These are phyloP conservation scores for Lavandula angustifolia DNA, from an alignment of 257 asterid genomes.

Conservation along the genomic window DNA sequence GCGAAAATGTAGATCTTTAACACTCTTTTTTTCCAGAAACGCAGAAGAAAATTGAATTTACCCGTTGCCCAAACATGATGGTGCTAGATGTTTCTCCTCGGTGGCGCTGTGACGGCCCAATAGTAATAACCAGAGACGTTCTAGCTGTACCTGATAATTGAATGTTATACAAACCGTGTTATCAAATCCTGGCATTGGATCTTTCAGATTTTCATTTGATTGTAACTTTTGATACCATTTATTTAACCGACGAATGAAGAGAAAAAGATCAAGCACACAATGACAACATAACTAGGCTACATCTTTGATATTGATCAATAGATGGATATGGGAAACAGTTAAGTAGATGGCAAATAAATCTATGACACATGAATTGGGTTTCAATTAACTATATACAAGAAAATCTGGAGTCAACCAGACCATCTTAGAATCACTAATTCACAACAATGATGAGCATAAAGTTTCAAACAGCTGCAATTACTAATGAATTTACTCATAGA, in stretches of 20 bases:
- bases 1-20: background rate
- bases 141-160: slow-evolving; percentile 73
- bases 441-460: background rate
- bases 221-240: background rate
- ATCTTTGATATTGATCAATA: slow-evolving; percentile 7
- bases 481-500: slow-evolving; percentile 1
- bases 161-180: slow-evolving; percentile 28
- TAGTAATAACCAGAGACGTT: slow-evolving; percentile 77
- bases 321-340: background rate
- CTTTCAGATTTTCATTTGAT: background rate
- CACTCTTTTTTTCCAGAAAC: slow-evolving; percentile 15
- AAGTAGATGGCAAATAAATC: slow-evolving; percentile 3
- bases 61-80: slow-evolving; percentile 90
- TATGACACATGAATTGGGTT: slow-evolving; percentile 10
- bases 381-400: slow-evolving; percentile 13
- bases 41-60: slow-evolving; percentile 34
- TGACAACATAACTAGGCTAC: background rate
- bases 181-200: too few relatives aligned
- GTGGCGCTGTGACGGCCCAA: slow-evolving; percentile 90
- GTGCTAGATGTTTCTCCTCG: slow-evolving; percentile 91
- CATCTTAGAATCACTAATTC: slow-evolving; percentile 5
- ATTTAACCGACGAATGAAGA: background rate
- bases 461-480: slow-evolving; percentile 11
- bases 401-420: background rate
- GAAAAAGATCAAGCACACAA: background rate